Conservation (phyloP, 1,284 basidiomycete genomes). For the Naganishia sp. region DNA sequence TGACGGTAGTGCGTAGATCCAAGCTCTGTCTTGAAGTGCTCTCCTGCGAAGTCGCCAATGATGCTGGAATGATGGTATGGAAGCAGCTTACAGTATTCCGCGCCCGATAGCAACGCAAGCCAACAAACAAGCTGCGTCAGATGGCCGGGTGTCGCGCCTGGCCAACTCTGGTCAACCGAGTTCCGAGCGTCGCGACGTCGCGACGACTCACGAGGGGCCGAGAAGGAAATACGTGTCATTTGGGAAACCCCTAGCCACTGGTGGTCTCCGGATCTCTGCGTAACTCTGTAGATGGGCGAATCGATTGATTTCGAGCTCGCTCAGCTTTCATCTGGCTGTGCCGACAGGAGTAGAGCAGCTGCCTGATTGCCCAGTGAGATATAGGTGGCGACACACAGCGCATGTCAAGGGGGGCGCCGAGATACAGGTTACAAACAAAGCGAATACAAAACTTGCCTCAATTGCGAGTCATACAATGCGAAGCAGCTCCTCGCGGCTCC, state of each 20-base stretch:
- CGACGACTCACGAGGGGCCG: too few relatives aligned
- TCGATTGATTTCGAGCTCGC: too few relatives aligned
- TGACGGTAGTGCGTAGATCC: too few relatives aligned
- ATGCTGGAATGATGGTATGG: not conserved
- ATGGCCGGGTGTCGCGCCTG: not conserved
- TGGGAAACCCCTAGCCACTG: not conserved
- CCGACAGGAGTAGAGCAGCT: too few relatives aligned
- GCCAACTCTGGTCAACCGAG: conserved; percentile 6
- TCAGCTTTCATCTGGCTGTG: too few relatives aligned
- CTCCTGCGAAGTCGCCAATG: too few relatives aligned
- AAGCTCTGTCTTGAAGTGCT: too few relatives aligned
- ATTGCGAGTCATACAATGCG: not conserved
- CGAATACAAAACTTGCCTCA: not conserved
- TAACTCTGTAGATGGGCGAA: too few relatives aligned
- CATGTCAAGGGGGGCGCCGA: too few relatives aligned
- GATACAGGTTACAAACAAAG: not conserved
- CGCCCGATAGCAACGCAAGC: not conserved
- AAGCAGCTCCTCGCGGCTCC: not conserved
- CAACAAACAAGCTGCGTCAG: conserved; percentile 21
- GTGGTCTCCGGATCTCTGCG: too few relatives aligned
- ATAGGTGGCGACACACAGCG: too few relatives aligned
- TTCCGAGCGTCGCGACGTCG: not conserved
- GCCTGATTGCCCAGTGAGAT: too few relatives aligned
- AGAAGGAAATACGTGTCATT: not conserved
- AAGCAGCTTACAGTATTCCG: conserved; percentile 4